Evolutionary conservation across 257 asterid genomes (phyloP), one percentile per base, ranked within the genome.

Genomic region (Solanum neorickii): DNA sequence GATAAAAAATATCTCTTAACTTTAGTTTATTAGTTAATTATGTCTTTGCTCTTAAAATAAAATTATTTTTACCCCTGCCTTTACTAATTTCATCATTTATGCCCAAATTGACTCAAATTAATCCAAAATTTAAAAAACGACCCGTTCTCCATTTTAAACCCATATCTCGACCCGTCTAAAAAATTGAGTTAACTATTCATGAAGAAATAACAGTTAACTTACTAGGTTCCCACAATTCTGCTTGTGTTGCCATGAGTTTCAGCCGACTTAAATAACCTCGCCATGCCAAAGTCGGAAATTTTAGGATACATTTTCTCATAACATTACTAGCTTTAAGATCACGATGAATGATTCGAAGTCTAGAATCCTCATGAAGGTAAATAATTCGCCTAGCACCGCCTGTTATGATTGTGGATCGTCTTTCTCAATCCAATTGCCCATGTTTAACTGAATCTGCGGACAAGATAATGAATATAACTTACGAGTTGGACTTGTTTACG

Each of bases 271-370:
- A 76, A 25, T 42, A 77, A n/a, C 39, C 62, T 77, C 7, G 93
- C 91, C 89, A 90, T 59, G 4, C 93, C 91, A 65, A 90, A 91
- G 76, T 91, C 83, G 23, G 92, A 47, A 14, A 90, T 91, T 66
- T 91, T 91, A 6, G 92, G 88, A 15, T 88, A 90, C 90, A 90
- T 88, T 74, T 90, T 78, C 84, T 16, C 84, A 42, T 90, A 12
- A 91, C 29, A 33, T 91, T 91, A 47, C 92, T 90, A 3, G 91
- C 91, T 88, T 88, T 91, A 59, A 91, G 90, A 78, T 91, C 89
- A 20, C 90, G 89, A 86, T 91, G 92, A 39, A 91, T 84, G 60
- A 91, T 86, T 5, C 42, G 86, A 20, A 89, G 86, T 6, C 86
- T 84, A n/a, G 91, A 89, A 60, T 89, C 87, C 14, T 62, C 70